These are phyloP conservation scores for Nelumbo lutea DNA, from an alignment of 164 flowering plant genomes.

Conservation along the genomic window DNA sequence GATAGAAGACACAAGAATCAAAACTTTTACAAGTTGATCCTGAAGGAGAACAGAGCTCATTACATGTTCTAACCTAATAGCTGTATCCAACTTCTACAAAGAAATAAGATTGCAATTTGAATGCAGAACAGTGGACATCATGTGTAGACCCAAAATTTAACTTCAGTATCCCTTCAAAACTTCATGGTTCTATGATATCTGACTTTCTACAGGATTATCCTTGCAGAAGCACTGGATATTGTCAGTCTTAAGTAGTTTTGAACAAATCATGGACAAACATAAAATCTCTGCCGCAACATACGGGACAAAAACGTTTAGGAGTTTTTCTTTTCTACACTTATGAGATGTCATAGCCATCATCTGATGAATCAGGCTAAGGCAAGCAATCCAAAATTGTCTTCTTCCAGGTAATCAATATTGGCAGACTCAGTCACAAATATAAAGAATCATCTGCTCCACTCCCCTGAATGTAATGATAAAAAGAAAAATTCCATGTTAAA, in stretches of 20 bases:
- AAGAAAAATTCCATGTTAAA: constrained; percentile 32
- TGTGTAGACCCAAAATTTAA: constrained; percentile 7
- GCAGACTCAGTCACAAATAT: constrained; percentile 31
- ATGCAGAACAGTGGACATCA: background rate
- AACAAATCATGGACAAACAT: constrained; percentile 4
- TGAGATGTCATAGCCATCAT: constrained; percentile 23
- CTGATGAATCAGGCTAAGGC: constrained; percentile 29
- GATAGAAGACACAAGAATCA: constrained; percentile 6
- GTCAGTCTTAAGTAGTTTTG: constrained; percentile 3
- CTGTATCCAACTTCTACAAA: constrained; percentile 7
- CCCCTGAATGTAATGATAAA: constrained; percentile 46
- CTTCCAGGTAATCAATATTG: constrained; percentile 34
- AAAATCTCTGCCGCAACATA: background rate
- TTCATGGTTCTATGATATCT: background rate
- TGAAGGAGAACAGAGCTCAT: constrained; percentile 1
- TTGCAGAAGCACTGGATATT: constrained; percentile 13
- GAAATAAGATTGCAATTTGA: background rate
- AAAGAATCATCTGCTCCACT: constrained; percentile 29
- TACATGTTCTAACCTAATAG: constrained; percentile 16
- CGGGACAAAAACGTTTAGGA: background rate
- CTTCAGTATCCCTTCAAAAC: constrained; percentile 3
- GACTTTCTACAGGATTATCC: constrained; percentile 11
- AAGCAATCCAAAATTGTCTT: constrained; percentile 28
- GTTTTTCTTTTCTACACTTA: constrained; percentile 16
- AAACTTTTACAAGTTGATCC: constrained; percentile 15